Evolutionary conservation across 768 basidiomycete genomes (phyloP).

Genomic region (Termitomyces sp.): DNA sequence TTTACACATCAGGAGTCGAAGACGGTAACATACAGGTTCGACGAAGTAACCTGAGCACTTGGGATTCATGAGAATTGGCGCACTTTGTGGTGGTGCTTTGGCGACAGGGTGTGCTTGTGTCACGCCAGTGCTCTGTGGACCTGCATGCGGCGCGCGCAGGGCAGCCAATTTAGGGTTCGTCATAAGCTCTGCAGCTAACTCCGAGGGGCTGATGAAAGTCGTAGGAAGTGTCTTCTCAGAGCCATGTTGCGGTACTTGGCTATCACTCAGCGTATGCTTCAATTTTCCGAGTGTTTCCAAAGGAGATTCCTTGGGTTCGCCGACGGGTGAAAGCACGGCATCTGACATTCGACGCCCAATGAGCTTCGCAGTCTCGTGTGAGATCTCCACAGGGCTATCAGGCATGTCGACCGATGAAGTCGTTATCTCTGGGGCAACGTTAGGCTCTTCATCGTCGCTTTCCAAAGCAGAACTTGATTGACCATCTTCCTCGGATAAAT

Average conservation of each 20-base stretch:
- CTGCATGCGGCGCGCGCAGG: conserved; percentile 25
- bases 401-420: conserved; percentile 1
- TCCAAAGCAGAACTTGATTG: conserved; percentile 56
- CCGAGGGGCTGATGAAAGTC: conserved; percentile 35
- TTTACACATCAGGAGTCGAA: background rate
- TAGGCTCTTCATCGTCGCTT: conserved; percentile 31
- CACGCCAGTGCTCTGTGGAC: conserved; percentile 7
- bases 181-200: conserved; percentile 41
- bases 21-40: conserved; percentile 65
- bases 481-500: conserved; percentile 17
- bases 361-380: conserved; percentile 26
- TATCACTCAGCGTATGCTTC: conserved; percentile 10
- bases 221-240: conserved; percentile 22
- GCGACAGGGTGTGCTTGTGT: conserved; percentile 19
- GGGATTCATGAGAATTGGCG: conserved; percentile 71
- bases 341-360: conserved; percentile 44
- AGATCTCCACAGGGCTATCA: conserved; percentile 12
- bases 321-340: conserved; percentile 33
- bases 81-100: conserved; percentile 40
- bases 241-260: conserved; percentile 3
- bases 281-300: conserved; percentile 17
- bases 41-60: conserved; percentile 97
- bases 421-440: background rate
- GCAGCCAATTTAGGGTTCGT: conserved; percentile 44
- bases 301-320: conserved; percentile 12